Evolutionary conservation across 2,329 filamentous ascomycete species (phyloP), one percentile per base, ranked within the genome.

Genomic region (Hymenoscyphus fraxineus): DNA sequence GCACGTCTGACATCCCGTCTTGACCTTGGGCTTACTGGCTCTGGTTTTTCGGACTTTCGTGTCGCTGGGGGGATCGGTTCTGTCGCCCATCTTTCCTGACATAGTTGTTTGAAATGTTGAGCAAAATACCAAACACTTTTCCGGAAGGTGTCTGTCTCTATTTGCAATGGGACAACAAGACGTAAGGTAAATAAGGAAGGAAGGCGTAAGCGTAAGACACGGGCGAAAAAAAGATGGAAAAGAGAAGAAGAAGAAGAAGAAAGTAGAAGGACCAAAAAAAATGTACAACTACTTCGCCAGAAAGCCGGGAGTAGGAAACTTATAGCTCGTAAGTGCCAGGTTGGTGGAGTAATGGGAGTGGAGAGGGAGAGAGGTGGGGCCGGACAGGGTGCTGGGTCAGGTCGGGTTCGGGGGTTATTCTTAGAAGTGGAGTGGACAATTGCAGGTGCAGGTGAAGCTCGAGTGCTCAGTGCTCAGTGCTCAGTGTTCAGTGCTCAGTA

Each of bases 1-100:
- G 72, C 73, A 75, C 51, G 73, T 75, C 59, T 68, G 67, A 64
- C 73, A 75, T 3, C 73, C 73, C 13, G 70, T 74, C 61, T 70
- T 74, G 39, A 73, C 72, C 60, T 74, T 74, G 13, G 72, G 72
- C 47, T 70, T 73, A 62, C 72, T 73, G 4, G 70, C 72, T 47
- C 72, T 68, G 41, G 72, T 65, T 51, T 65, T 65, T 35, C 64
- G 41, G 15, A 62, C 57, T 32, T 60, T 62, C 16, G 41, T 58
- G 19, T 65, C 64, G 15, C 16, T 47, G 38, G 40, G 16, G 38
- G 44, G 54, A 13, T 61, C 60, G 19, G n/a, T 55, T 31, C 60
- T 31, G 19, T 60, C 59, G 40, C 59, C 41, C 59, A 60, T 60
- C 15, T 54, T 54, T 47, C 58, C 38, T n/a, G 58, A 59, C n/a